A percentile compares a stretch with the other conserved stretches of the same genome.
Conservation (phyloP, 129 eudicot genomes). For the Scalesia atractyloides region DNA sequence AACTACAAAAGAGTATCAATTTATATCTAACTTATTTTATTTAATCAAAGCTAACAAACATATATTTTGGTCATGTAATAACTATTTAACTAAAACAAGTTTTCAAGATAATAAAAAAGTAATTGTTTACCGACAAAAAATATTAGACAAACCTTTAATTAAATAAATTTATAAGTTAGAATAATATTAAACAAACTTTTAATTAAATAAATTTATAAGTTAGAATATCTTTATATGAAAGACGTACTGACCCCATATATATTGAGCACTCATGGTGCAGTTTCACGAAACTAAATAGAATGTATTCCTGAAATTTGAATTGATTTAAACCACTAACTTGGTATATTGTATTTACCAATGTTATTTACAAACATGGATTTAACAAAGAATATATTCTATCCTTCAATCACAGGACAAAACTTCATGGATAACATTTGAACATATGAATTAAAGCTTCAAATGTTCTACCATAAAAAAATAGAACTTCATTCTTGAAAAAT, state of each 20-base stretch:
- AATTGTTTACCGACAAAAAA: too few species aligned
- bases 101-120: neutral
- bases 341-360: slow-evolving; percentile 11
- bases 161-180: too few species aligned
- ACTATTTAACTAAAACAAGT: too few species aligned
- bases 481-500: slow-evolving; percentile 30
- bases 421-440: slow-evolving; percentile 26
- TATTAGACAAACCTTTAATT: too few species aligned
- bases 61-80: too few species aligned
- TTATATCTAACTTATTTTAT: too few species aligned
- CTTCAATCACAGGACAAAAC: slow-evolving; percentile 15
- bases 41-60: too few species aligned
- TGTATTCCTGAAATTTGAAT: slow-evolving; percentile 8
- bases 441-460: slow-evolving; percentile 15
- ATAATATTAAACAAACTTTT: too few species aligned
- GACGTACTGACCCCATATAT: too few species aligned
- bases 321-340: slow-evolving; percentile 28
- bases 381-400: slow-evolving; percentile 25
- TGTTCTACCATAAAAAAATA: slow-evolving; percentile 24
- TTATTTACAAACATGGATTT: slow-evolving; percentile 1
- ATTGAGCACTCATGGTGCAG: neutral
- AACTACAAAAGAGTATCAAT: too few species aligned
- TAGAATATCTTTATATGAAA: too few species aligned
- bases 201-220: too few species aligned
- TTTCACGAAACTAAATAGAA: neutral